These are phyloP conservation scores for Tolypocladium ophioglossoides DNA, from an alignment of 2,329 filamentous ascomycete genomes.

Conservation along the genomic window DNA sequence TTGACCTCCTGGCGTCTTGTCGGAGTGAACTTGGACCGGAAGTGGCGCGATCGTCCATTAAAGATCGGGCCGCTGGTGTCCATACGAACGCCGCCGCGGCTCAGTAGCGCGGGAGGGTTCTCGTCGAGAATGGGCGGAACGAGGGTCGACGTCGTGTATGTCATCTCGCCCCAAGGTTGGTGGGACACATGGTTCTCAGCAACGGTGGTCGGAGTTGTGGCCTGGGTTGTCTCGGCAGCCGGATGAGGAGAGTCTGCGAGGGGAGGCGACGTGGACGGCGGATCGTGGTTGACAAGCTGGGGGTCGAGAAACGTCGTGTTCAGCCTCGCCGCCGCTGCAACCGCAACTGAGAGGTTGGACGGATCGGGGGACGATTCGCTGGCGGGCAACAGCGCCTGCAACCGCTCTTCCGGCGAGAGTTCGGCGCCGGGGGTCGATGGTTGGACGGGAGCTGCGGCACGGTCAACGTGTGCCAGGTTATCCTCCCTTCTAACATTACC, in stretches of 20 bases:
- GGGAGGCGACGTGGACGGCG: constrained; percentile 18
- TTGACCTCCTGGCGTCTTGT: constrained; percentile 53
- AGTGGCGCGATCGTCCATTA: constrained; percentile 40
- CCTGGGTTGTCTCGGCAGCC: constrained; percentile 2
- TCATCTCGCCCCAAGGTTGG: constrained; percentile 45
- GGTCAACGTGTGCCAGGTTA: not conserved
- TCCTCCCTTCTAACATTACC: constrained; percentile 14
- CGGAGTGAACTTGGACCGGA: constrained; percentile 46
- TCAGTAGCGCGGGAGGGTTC: constrained; percentile 20
- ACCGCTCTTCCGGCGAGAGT: constrained; percentile 36
- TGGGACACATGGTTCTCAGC: not conserved
- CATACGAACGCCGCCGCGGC: constrained; percentile 42
- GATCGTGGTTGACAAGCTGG: constrained; percentile 26
- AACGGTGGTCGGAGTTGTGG: constrained; percentile 11
- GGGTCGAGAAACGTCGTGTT: constrained; percentile 45
- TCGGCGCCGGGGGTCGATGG: constrained; percentile 19
- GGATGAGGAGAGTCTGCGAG: constrained; percentile 5
- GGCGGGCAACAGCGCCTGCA: constrained; percentile 34
- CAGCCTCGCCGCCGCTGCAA: constrained; percentile 44
- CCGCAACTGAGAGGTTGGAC: constrained; percentile 43
- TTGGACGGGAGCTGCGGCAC: constrained; percentile 9
- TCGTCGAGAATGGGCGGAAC: constrained; percentile 19
- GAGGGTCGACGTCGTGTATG: constrained; percentile 30
- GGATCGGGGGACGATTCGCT: constrained; percentile 29
- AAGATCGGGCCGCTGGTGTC: constrained; percentile 31